phyloP scores from a whole-genome alignment of 208 protist genomes.

The Wallacemonas rigidus region DNA sequence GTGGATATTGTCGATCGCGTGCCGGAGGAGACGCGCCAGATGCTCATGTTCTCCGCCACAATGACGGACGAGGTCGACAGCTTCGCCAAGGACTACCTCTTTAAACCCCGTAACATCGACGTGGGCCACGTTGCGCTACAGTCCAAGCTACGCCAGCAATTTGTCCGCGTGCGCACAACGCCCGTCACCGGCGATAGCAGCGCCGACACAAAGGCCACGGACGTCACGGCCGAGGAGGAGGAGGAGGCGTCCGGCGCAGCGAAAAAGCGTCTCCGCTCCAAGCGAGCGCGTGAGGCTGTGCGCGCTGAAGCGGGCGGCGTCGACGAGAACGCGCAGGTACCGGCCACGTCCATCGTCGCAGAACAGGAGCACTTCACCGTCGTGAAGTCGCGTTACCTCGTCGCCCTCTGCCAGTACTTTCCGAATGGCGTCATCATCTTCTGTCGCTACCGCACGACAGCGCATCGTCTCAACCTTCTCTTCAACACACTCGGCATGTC shows the following conservation, averaged over 20 bases:
- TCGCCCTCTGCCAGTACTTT: slow-evolving; percentile 84
- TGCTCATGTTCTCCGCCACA: slow-evolving; percentile 90
- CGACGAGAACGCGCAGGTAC: not conserved
- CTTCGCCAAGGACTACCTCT: slow-evolving; percentile 86
- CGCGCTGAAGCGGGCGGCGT: slow-evolving; percentile 20
- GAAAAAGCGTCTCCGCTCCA: slow-evolving; percentile 47
- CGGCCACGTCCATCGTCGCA: slow-evolving; percentile 11
- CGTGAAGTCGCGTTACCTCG: slow-evolving; percentile 80
- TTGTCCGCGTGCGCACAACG: slow-evolving; percentile 68
- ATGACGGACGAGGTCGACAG: slow-evolving; percentile 90
- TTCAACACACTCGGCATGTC: slow-evolving; percentile 74
- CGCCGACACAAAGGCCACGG: not conserved
- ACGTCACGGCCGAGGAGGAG: not conserved
- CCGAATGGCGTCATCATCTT: slow-evolving; percentile 84
- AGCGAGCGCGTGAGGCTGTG: slow-evolving; percentile 42
- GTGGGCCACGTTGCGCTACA: slow-evolving; percentile 90
- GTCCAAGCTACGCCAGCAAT: slow-evolving; percentile 87
- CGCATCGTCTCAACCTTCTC: slow-evolving; percentile 80
- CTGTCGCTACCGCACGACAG: slow-evolving; percentile 81
- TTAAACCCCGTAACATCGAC: slow-evolving; percentile 86
- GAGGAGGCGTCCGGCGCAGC: not conserved
- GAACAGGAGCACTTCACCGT: slow-evolving; percentile 66
- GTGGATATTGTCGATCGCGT: slow-evolving; percentile 93
- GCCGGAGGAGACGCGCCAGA: slow-evolving; percentile 78
- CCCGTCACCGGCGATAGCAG: not conserved